A percentile compares a stretch with the other conserved stretches of the same genome.
These are phyloP conservation scores for Penicillium bialowiezense DNA, from an alignment of 495 filamentous ascomycete genomes.

Conservation along the genomic window DNA sequence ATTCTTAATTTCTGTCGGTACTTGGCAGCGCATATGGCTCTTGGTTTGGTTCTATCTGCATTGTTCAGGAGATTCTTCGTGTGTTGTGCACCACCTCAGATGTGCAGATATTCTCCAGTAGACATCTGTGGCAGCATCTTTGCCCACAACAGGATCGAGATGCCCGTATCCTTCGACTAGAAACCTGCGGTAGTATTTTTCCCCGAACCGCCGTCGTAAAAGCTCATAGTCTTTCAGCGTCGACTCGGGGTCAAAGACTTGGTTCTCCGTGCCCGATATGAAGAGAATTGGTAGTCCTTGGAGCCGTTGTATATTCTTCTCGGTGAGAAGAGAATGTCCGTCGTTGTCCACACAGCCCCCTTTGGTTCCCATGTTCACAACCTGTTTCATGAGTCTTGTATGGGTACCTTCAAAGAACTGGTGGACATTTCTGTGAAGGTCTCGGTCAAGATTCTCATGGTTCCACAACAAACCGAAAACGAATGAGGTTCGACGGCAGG, in stretches of 20 bases:
- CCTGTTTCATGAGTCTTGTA: slow-evolving; percentile 54
- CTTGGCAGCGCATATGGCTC: no score
- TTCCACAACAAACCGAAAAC: slow-evolving; percentile 66
- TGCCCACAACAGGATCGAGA: slow-evolving; percentile 65
- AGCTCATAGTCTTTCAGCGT: slow-evolving; percentile 57
- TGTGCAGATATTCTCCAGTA: slow-evolving; percentile 58
- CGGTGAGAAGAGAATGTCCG: slow-evolving; percentile 37
- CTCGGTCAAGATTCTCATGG: slow-evolving; percentile 60
- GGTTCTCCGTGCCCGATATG: slow-evolving; percentile 58
- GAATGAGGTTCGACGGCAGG: slow-evolving; percentile 58
- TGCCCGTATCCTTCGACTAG: slow-evolving; percentile 65
- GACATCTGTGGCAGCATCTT: slow-evolving; percentile 59
- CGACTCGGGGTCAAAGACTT: slow-evolving; percentile 55
- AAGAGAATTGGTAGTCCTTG: slow-evolving; percentile 55
- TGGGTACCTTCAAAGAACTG: slow-evolving; percentile 61
- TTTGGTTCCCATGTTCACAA: slow-evolving; percentile 54
- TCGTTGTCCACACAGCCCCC: slow-evolving; percentile 53
- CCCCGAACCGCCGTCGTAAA: slow-evolving; percentile 52
- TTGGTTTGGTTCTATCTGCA: no score
- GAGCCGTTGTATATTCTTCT: slow-evolving; percentile 48
- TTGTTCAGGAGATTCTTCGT: not conserved
- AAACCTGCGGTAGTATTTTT: slow-evolving; percentile 45
- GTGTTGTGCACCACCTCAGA: slow-evolving; percentile 35
- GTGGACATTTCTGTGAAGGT: slow-evolving; percentile 60
- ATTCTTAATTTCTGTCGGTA: not conserved